A percentile compares a stretch with the other conserved stretches of the same genome.
These are phyloP conservation scores for Colletotrichum viniferum DNA, from an alignment of 2,329 filamentous ascomycete genomes.

Conservation along the genomic window DNA sequence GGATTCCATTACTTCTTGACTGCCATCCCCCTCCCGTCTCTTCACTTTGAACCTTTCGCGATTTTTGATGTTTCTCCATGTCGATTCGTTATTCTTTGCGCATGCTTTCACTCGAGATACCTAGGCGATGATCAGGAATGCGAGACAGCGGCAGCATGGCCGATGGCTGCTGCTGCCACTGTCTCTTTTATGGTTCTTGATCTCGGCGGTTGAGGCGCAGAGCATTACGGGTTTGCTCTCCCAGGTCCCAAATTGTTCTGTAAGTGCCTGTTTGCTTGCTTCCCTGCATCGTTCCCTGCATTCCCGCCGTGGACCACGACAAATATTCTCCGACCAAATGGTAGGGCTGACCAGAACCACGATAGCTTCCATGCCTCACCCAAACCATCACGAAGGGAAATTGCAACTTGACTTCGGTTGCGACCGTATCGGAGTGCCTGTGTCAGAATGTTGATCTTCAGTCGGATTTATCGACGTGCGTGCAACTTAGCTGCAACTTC, in stretches of 20 bases:
- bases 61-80: not conserved
- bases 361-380: slow-evolving; percentile 15
- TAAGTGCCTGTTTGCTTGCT: not conserved
- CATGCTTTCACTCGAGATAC: slow-evolving; percentile 2
- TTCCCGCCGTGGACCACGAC: not conserved
- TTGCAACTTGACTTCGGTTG: slow-evolving; percentile 19
- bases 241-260: slow-evolving; percentile 1
- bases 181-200: not conserved
- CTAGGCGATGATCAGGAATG: slow-evolving; percentile 6
- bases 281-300: not conserved
- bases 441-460: slow-evolving; percentile 20
- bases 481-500: slow-evolving; percentile 21
- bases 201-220: not conserved
- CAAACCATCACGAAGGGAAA: not conserved
- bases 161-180: not conserved
- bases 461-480: slow-evolving; percentile 20
- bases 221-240: not conserved
- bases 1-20: not conserved
- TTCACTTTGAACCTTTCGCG: not conserved
- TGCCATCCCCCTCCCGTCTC: not conserved
- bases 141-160: not conserved
- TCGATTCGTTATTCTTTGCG: not conserved
- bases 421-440: slow-evolving; percentile 17
- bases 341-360: slow-evolving; percentile 4
- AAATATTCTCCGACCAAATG: not conserved